These are phyloP conservation scores for Solanum sejunctum DNA, from an alignment of 257 asterid genomes.

Conservation along the genomic window DNA sequence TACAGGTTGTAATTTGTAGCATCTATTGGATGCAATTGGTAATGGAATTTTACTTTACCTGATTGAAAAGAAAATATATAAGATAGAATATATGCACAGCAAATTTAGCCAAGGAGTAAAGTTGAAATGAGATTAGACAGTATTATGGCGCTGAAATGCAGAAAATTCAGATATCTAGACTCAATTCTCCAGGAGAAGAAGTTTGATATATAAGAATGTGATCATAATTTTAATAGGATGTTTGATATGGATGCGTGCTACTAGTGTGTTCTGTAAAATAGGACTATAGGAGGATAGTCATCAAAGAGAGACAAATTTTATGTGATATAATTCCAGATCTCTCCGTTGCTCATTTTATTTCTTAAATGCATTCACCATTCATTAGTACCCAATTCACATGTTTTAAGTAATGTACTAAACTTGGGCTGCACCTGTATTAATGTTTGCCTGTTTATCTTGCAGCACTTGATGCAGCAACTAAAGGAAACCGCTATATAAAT, in stretches of 20 bases:
- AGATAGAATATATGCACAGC: not conserved
- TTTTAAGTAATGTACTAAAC: not conserved
- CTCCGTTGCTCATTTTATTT: not conserved
- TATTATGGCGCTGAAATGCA: not conserved
- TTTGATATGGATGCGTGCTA: not conserved
- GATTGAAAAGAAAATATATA: not conserved
- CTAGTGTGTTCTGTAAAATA: not conserved
- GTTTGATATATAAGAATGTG: not conserved
- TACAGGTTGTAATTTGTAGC: not conserved
- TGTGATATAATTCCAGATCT: not conserved
- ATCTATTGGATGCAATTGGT: not conserved
- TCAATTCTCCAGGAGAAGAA: not conserved
- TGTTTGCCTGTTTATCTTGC: conserved; percentile 20
- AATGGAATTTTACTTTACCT: not conserved
- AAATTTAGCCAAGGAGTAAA: not conserved
- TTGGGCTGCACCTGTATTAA: not conserved
- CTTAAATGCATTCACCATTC: not conserved
- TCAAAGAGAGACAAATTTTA: not conserved
- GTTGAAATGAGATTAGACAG: not conserved
- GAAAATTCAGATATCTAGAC: not conserved
- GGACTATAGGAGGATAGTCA: not conserved
- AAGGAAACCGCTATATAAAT: conserved; percentile 81
- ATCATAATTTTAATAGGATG: not conserved
- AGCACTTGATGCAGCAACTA: conserved; percentile 92
- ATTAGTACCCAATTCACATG: not conserved